Base-by-base conservation (phyloP, 1,284 basidiomycete genomes). In the Polyporus tsugae region DNA sequence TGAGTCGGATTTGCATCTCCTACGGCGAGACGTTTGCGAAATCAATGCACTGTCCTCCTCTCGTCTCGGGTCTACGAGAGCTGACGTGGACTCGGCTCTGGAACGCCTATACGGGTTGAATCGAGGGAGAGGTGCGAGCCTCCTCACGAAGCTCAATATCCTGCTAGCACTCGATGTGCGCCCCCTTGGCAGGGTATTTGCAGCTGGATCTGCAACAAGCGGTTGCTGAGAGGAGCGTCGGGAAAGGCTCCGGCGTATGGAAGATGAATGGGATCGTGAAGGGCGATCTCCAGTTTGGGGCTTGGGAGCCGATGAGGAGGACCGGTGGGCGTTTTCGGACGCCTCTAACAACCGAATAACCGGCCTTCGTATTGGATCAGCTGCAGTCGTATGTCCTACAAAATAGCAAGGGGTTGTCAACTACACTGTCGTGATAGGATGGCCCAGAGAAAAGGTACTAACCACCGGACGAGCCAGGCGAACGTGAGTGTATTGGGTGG, bases 31-130 rank as follows among this genome's bases (percentile, higher is more conserved):
- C 11, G 11, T 22, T 49, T 25, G 46, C 46, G 22, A 49, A 22
- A 11, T 17, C 41, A 17, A n/a, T 35, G n/a, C 13, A 5, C 41
- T 11, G 13, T 39, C 58, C 58, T 39, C 17, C 38, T 25, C 13
- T 60, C 22, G n/a, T 39, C 38, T 22, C 2, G 17, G 1, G 9
- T 60, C 71, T 6, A 75, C 63, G 25, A 79, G 60, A 35, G 80
- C 76, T 2, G 80, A 78, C 59, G 78, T 68, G 4, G 80, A 80
- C 61, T 81, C 79, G 0, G 80, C 76, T 17, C 79, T 74, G 52
- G 73, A 65, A 33, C 79, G 68, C 44, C 72, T 66, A 70, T 75
- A 80, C 0, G 80, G 80, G 67, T 80, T 74, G 73, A 77, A 81
- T 6, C 75, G 77, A n/a, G 77, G 67, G 6, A 81, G 70, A 7